Percentiles rank a stretch among this genome's conserved stretches.
phyloP scores from a whole-genome alignment of 805 yeast genomes.

The Hanseniaspora nectarophila region DNA sequence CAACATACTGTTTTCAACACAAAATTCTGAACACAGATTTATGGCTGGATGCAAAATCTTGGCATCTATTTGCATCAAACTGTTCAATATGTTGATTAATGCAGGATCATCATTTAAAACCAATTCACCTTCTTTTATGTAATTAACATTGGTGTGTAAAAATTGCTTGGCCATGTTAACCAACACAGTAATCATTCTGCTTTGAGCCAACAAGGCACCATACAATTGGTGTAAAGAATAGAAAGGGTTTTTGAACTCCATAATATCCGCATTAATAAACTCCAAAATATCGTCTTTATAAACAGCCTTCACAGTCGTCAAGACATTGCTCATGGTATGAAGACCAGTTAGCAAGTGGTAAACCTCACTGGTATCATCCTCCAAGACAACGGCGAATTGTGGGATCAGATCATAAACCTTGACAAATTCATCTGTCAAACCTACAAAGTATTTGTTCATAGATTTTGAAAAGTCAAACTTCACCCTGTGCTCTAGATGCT shows the following conservation, averaged over 20 bases:
- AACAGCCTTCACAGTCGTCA: slow-evolving; percentile 20
- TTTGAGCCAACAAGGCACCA: slow-evolving; percentile 24
- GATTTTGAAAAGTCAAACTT: background rate
- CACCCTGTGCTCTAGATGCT: background rate
- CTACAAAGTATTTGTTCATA: background rate
- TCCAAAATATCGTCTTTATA: background rate
- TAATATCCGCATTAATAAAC: background rate
- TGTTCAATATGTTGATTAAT: background rate
- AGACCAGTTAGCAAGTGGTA: slow-evolving; percentile 9
- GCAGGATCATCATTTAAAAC: background rate
- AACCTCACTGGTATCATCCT: background rate
- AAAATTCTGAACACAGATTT: background rate
- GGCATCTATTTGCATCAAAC: background rate
- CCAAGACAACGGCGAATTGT: background rate
- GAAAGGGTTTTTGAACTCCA: background rate
- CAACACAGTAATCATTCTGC: slow-evolving; percentile 18
- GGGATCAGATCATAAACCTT: background rate
- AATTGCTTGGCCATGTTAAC: slow-evolving; percentile 22
- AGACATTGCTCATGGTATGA: slow-evolving; percentile 24
- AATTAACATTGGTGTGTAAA: slow-evolving; percentile 22
- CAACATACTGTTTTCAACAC: slow-evolving; percentile 12
- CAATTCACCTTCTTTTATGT: slow-evolving; percentile 16
- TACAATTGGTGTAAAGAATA: slow-evolving; percentile 37
- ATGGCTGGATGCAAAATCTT: background rate
- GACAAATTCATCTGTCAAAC: background rate